A percentile compares a stretch with the other conserved stretches of the same genome.
phyloP scores from a whole-genome alignment of 257 asterid genomes.

The Cruciata laevipes region DNA sequence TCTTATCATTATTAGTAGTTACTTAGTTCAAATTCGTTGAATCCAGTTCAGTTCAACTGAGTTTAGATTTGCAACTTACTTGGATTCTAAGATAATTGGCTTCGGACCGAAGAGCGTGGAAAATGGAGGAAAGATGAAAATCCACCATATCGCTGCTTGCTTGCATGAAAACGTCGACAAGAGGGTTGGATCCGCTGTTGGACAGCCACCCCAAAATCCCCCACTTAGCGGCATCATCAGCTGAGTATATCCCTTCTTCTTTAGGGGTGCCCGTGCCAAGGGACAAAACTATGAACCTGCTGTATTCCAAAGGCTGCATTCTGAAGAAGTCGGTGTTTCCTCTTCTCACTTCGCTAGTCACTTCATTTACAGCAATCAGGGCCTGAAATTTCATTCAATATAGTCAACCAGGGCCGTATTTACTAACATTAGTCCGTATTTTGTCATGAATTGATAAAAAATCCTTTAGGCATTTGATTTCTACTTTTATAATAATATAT shows the following conservation, averaged over 20 bases:
- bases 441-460: too few species aligned
- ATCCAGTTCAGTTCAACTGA: too few species aligned
- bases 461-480: too few species aligned
- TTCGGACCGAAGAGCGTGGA: slow-evolving; percentile 24
- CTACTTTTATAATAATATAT: too few species aligned
- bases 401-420: too few species aligned
- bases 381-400: slow-evolving; percentile 24
- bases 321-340: slow-evolving; percentile 25
- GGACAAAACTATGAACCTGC: slow-evolving; percentile 17
- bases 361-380: slow-evolving; percentile 36
- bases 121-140: slow-evolving; percentile 31
- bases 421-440: too few species aligned
- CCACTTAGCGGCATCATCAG: slow-evolving; percentile 13
- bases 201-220: slow-evolving; percentile 31
- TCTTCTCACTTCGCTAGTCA: slow-evolving; percentile 24
- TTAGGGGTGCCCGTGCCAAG: slow-evolving; percentile 11
- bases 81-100: slow-evolving; percentile 19
- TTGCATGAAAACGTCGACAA: slow-evolving; percentile 31
- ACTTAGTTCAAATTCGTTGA: too few species aligned
- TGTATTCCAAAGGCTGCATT: slow-evolving; percentile 28
- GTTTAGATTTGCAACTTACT: slow-evolving; percentile 1
- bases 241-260: slow-evolving; percentile 4
- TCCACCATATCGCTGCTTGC: slow-evolving; percentile 52
- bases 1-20: too few species aligned
- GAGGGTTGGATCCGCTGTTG: slow-evolving; percentile 25